Conservation (phyloP, 176 grass and related monocot species). For the Saccharum spontaneum region DNA sequence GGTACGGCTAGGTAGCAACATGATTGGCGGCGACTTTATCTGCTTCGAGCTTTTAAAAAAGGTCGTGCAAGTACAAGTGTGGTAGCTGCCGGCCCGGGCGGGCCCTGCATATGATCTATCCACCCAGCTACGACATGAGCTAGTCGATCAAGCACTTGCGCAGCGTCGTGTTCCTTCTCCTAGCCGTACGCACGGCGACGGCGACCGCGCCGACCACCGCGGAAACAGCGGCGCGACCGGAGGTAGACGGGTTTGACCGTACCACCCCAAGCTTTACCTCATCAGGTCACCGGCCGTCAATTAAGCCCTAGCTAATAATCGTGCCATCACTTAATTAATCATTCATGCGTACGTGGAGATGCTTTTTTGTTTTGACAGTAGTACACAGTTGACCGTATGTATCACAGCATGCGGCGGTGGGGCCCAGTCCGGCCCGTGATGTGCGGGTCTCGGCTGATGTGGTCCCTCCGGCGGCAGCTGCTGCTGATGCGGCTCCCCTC, state of each 20-base stretch:
- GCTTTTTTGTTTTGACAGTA: not conserved
- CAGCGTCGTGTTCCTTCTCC: not conserved
- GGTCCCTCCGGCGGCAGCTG: too few relatives aligned
- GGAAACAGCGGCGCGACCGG: not conserved
- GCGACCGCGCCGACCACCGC: not conserved
- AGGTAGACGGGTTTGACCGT: not conserved
- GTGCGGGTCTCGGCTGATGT: not conserved
- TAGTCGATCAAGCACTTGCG: not conserved
- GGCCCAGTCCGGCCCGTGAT: not conserved
- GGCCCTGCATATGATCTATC: not conserved
- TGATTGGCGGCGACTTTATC: not conserved
- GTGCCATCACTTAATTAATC: too few relatives aligned
- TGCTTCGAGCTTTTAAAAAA: not conserved
- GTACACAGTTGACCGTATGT: not conserved
- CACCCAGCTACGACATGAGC: not conserved
- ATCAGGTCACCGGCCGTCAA: not conserved
- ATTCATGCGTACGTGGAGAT: too few relatives aligned
- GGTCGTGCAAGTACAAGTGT: not conserved
- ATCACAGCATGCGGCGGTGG: not conserved
- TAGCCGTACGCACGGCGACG: not conserved
- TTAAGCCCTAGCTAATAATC: not conserved
- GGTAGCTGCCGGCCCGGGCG: too few relatives aligned
- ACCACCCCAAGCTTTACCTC: not conserved
- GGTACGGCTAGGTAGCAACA: not conserved
- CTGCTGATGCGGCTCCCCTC: too few relatives aligned